Evolutionary conservation across 331 rosid species (phyloP).

Genomic region (Acacia pycnantha): DNA sequence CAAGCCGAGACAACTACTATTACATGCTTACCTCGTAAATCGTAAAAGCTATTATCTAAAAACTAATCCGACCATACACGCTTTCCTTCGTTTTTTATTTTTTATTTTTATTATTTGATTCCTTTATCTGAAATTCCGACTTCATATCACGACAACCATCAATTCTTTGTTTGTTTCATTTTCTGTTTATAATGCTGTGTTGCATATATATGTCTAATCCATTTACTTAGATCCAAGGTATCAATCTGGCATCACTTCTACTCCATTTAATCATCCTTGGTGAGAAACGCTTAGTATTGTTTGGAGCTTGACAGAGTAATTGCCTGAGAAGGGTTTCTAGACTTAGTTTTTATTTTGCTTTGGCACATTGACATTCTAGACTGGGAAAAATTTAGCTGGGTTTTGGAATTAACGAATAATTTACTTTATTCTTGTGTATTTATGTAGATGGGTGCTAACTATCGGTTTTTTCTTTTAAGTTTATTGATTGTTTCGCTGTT

Average conservation of each 20-base stretch:
- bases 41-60: too few relatives aligned
- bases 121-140: conserved; percentile 14
- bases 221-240: neutral
- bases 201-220: neutral
- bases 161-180: neutral
- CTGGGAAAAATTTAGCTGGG: neutral
- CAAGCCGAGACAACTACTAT: too few relatives aligned
- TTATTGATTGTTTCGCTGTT: conserved; percentile 31
- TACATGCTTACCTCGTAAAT: too few relatives aligned
- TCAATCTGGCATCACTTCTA: neutral
- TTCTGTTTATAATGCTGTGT: neutral
- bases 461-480: conserved; percentile 16
- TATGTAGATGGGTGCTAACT: neutral
- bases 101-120: conserved; percentile 8
- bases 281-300: neutral
- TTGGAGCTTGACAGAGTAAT: neutral
- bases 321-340: neutral
- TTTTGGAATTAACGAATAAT: neutral
- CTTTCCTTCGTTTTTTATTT: neutral
- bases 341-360: neutral
- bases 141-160: neutral
- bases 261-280: neutral
- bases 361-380: neutral
- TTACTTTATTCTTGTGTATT: neutral
- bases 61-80: neutral